A percentile compares a stretch with the other conserved stretches of the same genome.
Conservation (phyloP, 495 filamentous ascomycete genomes). For the Aspergillus conjunctus region DNA sequence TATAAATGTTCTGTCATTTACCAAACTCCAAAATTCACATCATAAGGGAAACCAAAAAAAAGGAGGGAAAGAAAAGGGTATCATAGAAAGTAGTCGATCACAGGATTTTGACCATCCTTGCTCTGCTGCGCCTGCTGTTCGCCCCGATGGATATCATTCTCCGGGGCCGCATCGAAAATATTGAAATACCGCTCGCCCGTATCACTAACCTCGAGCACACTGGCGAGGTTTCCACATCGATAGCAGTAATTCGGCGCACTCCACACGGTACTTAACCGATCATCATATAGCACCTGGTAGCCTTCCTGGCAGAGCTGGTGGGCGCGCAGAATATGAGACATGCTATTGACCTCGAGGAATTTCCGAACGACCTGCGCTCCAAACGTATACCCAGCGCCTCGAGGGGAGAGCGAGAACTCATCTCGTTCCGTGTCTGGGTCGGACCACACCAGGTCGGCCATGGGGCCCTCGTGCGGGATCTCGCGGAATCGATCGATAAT, state of each 20-base stretch:
- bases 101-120: slow-evolving; percentile 60
- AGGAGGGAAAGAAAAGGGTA: slow-evolving; percentile 41
- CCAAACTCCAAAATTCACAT: slow-evolving; percentile 38
- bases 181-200: slow-evolving; percentile 92
- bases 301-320: slow-evolving; percentile 98
- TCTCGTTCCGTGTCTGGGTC: slow-evolving; percentile 95
- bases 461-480: slow-evolving; percentile 96
- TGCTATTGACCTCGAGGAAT: slow-evolving; percentile 93
- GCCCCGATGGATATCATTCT: slow-evolving; percentile 84
- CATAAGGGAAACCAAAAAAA: slow-evolving; percentile 18
- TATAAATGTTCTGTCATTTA: slow-evolving; percentile 34
- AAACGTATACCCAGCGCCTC: slow-evolving; percentile 95
- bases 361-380: slow-evolving; percentile 97
- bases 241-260: slow-evolving; percentile 97
- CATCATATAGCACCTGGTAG: slow-evolving; percentile 93
- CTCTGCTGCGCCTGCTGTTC: slow-evolving; percentile 66
- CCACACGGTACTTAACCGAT: slow-evolving; percentile 94
- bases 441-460: slow-evolving; percentile 99
- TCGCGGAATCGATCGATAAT: slow-evolving; percentile 98
- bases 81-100: slow-evolving; percentile 76
- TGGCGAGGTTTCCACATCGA: slow-evolving; percentile 94
- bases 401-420: slow-evolving; percentile 91
- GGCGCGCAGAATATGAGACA: slow-evolving; percentile 94
- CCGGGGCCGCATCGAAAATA: slow-evolving; percentile 93
- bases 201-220: slow-evolving; percentile 93